These are phyloP conservation scores for Solanum dulcamara DNA, from an alignment of 257 asterid species.

Conservation along the genomic window DNA sequence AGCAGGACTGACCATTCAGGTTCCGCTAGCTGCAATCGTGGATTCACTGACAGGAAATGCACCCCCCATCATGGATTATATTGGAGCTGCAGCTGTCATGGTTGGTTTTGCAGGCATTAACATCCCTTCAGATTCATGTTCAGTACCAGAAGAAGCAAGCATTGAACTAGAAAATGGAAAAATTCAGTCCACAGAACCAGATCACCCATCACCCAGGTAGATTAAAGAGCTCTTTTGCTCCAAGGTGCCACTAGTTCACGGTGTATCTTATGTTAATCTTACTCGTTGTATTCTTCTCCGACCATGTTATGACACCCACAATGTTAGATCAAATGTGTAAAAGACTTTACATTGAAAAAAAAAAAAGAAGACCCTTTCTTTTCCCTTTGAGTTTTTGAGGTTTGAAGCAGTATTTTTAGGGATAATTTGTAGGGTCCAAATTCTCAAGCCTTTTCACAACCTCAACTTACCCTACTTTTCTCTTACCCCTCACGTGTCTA, in stretches of 20 bases:
- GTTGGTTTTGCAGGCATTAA: slow-evolving; percentile 79
- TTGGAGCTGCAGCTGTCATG: slow-evolving; percentile 79
- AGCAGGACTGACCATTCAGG: slow-evolving; percentile 95
- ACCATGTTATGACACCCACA: background rate
- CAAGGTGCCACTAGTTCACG: background rate
- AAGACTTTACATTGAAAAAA: too few relatives aligned
- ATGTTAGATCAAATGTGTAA: too few relatives aligned
- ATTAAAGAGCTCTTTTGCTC: background rate
- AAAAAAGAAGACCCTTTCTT: too few relatives aligned
- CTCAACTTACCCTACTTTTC: background rate
- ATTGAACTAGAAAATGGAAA: slow-evolving; percentile 40
- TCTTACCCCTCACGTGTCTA: background rate
- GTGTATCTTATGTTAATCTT: background rate
- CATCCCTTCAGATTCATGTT: slow-evolving; percentile 42
- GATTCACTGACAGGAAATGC: slow-evolving; percentile 67
- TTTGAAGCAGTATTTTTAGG: background rate
- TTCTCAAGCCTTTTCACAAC: background rate
- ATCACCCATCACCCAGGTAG: slow-evolving; percentile 3
- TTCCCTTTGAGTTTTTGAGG: background rate
- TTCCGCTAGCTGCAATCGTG: slow-evolving; percentile 81
- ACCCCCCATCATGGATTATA: slow-evolving; percentile 43
- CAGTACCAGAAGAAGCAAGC: slow-evolving; percentile 24
- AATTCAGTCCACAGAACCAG: slow-evolving; percentile 6
- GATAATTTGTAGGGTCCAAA: background rate
- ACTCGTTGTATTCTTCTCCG: background rate